phyloP scores from a whole-genome alignment of 495 filamentous ascomycete species.

The Venustampulla echinocandica region DNA sequence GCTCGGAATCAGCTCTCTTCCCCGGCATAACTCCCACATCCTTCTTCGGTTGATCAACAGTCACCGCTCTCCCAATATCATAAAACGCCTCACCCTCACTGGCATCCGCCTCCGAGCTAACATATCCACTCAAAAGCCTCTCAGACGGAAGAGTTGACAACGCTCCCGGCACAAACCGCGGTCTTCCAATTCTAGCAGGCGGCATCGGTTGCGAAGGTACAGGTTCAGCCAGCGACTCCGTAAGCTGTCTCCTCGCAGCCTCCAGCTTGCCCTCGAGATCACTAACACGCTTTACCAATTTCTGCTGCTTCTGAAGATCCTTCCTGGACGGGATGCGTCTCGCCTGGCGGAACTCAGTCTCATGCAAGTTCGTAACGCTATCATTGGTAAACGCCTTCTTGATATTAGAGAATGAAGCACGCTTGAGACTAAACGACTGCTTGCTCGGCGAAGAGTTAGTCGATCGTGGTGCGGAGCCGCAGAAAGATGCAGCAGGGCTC shows the following conservation, averaged over 20 bases:
- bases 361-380: not conserved
- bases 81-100: not conserved
- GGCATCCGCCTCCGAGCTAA: conserved; percentile 5
- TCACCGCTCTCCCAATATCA: conserved; percentile 10
- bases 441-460: conserved; percentile 2
- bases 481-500: conserved; percentile 7
- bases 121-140: conserved; percentile 36
- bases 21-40: not conserved
- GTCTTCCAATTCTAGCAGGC: conserved; percentile 30
- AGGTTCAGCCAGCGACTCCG: conserved; percentile 37
- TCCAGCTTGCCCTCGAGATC: conserved; percentile 56
- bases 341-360: conserved; percentile 21
- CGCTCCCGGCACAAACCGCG: conserved; percentile 46
- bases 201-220: conserved; percentile 25
- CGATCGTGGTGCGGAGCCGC: not conserved
- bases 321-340: conserved; percentile 48
- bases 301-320: conserved; percentile 53
- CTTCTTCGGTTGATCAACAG: not conserved
- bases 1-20: not conserved
- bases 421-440: conserved; percentile 14
- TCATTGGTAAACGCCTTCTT: conserved; percentile 12
- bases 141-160: conserved; percentile 54
- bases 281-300: conserved; percentile 55
- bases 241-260: conserved; percentile 49
- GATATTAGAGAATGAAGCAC: conserved; percentile 14